Evolutionary conservation across 2,329 filamentous ascomycete species (phyloP), one percentile per base, ranked within the genome.

Genomic region (Colletotrichum theobromicola): DNA sequence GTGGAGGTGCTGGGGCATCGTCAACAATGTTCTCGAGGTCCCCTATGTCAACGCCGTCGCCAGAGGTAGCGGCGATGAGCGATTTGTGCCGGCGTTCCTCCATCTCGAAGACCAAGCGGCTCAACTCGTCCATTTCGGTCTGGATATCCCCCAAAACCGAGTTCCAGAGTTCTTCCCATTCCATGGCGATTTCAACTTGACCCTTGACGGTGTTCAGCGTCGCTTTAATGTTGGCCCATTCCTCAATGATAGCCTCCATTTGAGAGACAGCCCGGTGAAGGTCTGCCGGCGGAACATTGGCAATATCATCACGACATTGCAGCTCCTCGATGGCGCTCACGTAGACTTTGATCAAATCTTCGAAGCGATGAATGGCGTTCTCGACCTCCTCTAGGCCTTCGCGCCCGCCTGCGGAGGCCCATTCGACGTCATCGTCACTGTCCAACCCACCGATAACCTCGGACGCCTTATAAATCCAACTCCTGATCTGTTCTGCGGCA

Each of bases 91-190:
- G 90, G 77, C 95, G 94, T 85, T 98, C 97, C 83, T 99, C 97
- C 95, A 98, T 98, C 84, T 98, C 96, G 80, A 98, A 98, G 34
- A 98, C 94, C 62, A 98, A 86, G 50, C 94, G 90, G 79, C 91
- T 92, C 18, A 98, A 88, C 58, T 93, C 93, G 77, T 97, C 94
- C 70, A 92, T 93, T 84, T 99, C 97, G 76, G 93, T 92, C 67
- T 96, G 94, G 75, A 98, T 98, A 82, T 98, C 96, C 58, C 96
- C 96, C 4, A 99, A 88, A 4, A 98, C 96, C 77, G 91, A 95
- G 79, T 95, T 95, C 96, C 97, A 98, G 42, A 99, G 88, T 84
- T 98, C 96, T 83, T 98, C 96, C 96, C 96, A 99, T 81, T 99
- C 97, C 95, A 98, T 98, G 61, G 97, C 97, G 73, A 98, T 92